phyloP scores from a whole-genome alignment of 345 rosid genomes.

The Eucalyptus marginata region DNA sequence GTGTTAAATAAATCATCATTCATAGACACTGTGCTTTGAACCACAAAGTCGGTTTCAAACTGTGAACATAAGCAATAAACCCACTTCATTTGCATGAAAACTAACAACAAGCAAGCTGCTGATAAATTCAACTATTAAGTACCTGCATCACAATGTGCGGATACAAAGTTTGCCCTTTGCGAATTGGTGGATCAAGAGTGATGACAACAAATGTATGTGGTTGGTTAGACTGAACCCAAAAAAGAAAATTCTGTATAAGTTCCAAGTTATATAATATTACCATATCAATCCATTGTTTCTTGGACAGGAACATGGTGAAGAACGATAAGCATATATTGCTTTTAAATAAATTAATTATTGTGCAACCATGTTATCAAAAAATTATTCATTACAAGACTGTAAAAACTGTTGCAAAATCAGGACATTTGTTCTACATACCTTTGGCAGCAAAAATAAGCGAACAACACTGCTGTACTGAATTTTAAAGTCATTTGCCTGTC shows the following conservation, averaged over 20 bases:
- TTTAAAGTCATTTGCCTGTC: slow-evolving; percentile 98
- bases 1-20: slow-evolving; percentile 67
- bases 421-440: slow-evolving; percentile 22
- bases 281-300: neutral
- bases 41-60: slow-evolving; percentile 80
- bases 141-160: slow-evolving; percentile 97
- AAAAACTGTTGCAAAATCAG: neutral
- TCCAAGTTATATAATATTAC: neutral
- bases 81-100: neutral
- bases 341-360: neutral
- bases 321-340: neutral
- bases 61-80: slow-evolving; percentile 2
- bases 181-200: slow-evolving; percentile 95
- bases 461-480: slow-evolving; percentile 98
- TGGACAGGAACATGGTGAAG: neutral
- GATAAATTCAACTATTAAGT: neutral
- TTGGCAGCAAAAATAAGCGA: slow-evolving; percentile 92
- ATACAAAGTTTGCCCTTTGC: slow-evolving; percentile 93
- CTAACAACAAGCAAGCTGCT: neutral
- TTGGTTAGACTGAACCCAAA: slow-evolving; percentile 65
- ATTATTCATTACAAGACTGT: neutral
- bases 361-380: neutral
- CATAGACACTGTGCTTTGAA: slow-evolving; percentile 47
- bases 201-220: slow-evolving; percentile 91
- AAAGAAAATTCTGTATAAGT: neutral